Evolutionary conservation across 75 land plant species (phyloP), one percentile per base, ranked within the genome.

Genomic region (Selaginella moellendorffii): DNA sequence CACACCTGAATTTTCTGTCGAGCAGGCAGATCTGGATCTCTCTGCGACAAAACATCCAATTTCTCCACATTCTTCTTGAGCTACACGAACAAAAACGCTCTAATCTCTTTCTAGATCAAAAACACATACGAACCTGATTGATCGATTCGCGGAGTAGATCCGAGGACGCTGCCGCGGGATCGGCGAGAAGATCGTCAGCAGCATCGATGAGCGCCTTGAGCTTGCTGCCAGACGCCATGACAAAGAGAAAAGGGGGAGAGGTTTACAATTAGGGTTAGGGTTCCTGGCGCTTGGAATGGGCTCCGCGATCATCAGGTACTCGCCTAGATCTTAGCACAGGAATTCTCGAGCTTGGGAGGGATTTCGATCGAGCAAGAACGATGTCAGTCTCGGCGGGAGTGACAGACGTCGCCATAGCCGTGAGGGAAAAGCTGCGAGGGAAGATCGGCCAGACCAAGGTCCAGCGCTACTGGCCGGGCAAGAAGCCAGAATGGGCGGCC

Each of bases 321-420:
- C n/a, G n/a, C n/a, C n/a, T n/a, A n/a, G n/a, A n/a, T n/a, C n/a
- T n/a, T n/a, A n/a, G n/a, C n/a, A n/a, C n/a, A n/a, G n/a, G n/a
- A n/a, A n/a, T 36, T 36, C 10, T 36, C 46, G 46, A 5, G 46
- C 46, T 36, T 36, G 14, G 46, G 46, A 5, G 46, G 46, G 46
- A 5, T n/a, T n/a, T n/a, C n/a, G n/a, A 36, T 5, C 14, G 46
- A 36, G 46, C 46, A 36, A 36, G 46, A 36, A 36, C 46, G 63
- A 92, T 92, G 97, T 92, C 97, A 25, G 97, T 92, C 17, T 75
- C 88, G n/a, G 97, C 97, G 26, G 97, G 97, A 12, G 97, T 92
- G 12, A 88, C 86, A 75, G 97, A 88, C 74, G 69, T 80, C 1
- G 80, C 81, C 51, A 85, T 88, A 36, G 78, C 97, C 28, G 72